Percentiles rank a stretch among this genome's conserved stretches.
These are phyloP conservation scores for Colletotrichum cordylinicola DNA, from an alignment of 2,329 filamentous ascomycete species.

Conservation along the genomic window DNA sequence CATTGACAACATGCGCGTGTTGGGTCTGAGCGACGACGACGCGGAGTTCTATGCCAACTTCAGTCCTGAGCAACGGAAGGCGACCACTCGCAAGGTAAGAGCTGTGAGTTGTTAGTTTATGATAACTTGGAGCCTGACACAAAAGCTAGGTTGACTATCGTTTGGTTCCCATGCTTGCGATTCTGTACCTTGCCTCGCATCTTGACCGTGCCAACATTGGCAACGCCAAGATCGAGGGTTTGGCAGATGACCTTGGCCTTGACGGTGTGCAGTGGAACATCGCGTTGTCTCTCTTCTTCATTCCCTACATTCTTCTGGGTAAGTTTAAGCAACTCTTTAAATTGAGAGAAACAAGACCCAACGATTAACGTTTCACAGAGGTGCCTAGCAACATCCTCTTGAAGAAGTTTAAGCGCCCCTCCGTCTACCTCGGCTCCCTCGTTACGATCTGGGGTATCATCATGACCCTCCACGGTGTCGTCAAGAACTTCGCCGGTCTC, in stretches of 20 bases:
- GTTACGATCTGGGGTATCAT: constrained; percentile 55
- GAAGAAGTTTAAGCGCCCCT: constrained; percentile 64
- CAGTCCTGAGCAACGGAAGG: constrained; percentile 26
- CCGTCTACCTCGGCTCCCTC: constrained; percentile 68
- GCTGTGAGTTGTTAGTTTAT: not conserved
- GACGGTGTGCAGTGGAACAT: constrained; percentile 63
- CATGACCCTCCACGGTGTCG: constrained; percentile 31
- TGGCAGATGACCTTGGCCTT: constrained; percentile 46
- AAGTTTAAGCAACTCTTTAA: not conserved
- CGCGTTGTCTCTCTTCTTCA: constrained; percentile 64
- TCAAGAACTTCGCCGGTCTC: constrained; percentile 32
- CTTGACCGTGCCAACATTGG: constrained; percentile 58
- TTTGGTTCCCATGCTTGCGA: constrained; percentile 56
- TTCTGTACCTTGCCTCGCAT: constrained; percentile 62
- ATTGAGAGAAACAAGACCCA: no score
- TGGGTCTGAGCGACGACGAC: constrained; percentile 33
- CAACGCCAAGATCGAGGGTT: constrained; percentile 56
- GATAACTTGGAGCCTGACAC: not conserved
- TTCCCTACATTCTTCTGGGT: constrained; percentile 62
- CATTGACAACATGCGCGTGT: constrained; percentile 33
- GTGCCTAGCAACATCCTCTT: constrained; percentile 68
- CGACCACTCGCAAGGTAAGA: constrained; percentile 29
- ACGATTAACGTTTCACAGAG: constrained; percentile 37
- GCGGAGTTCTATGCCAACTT: constrained; percentile 31
- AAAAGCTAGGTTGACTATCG: constrained; percentile 18